phyloP scores from a whole-genome alignment of 805 yeast genomes.

The Jamesozyma piceae region DNA sequence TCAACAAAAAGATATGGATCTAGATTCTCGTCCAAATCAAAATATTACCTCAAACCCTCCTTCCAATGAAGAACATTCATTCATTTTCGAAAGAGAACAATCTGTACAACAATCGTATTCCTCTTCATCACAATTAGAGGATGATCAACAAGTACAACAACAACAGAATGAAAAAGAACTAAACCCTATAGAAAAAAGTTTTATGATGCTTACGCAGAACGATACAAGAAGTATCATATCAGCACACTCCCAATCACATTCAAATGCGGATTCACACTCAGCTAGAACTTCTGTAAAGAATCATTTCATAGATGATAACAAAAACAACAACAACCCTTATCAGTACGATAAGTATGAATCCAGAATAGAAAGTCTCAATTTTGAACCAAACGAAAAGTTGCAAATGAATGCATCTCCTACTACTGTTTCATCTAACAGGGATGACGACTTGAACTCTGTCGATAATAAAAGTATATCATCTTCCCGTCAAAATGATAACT shows the following conservation, averaged over 20 bases:
- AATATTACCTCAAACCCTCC: background rate
- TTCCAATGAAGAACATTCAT: background rate
- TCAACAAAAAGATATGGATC: background rate
- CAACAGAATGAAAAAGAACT: conserved; percentile 4
- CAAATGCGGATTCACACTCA: too few relatives aligned
- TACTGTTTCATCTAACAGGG: background rate
- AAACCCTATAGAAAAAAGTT: conserved; percentile 27
- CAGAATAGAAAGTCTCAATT: background rate
- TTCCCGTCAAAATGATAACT: background rate
- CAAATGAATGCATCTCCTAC: background rate
- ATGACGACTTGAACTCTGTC: too few relatives aligned
- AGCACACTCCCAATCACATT: background rate
- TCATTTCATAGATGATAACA: too few relatives aligned
- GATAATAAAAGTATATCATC: too few relatives aligned
- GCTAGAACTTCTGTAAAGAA: background rate
- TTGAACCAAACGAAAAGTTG: background rate
- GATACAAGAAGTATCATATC: conserved; percentile 6
- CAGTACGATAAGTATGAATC: background rate
- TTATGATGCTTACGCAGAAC: conserved; percentile 25
- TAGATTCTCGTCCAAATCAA: background rate
- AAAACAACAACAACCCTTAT: background rate
- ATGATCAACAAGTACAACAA: background rate
- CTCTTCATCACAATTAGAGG: background rate
- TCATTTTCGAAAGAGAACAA: background rate
- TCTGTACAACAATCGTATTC: background rate